Conservation (phyloP, 106 monocot genomes). For the Dendrobium catenatum region DNA sequence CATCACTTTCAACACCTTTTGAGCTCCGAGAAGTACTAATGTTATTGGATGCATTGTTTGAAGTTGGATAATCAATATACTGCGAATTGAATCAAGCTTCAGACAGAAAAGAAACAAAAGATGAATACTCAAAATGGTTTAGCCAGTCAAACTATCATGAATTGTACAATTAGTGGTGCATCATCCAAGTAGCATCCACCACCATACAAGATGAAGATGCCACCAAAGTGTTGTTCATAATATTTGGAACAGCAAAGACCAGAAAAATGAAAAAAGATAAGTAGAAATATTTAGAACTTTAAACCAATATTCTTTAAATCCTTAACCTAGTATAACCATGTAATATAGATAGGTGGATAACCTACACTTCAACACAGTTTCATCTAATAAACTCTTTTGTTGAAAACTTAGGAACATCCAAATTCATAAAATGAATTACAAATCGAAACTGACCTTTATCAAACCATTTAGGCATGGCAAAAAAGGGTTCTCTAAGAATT, state of each 20-base stretch:
- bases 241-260: background rate
- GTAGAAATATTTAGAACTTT: background rate
- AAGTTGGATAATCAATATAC: conserved; percentile 27
- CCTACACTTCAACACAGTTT: background rate
- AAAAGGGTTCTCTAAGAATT: background rate
- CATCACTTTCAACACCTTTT: conserved; percentile 16
- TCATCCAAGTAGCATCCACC: background rate
- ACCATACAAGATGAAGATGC: background rate
- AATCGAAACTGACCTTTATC: background rate
- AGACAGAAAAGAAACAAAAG: background rate
- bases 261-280: background rate
- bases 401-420: background rate
- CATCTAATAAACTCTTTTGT: background rate
- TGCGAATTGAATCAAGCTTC: conserved; percentile 15
- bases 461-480: background rate
- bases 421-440: background rate
- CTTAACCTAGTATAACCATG: background rate
- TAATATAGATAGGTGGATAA: background rate
- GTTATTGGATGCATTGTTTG: conserved; percentile 17
- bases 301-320: background rate
- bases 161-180: background rate
- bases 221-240: background rate
- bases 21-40: conserved; percentile 16
- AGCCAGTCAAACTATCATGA: background rate
- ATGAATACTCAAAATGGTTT: background rate